phyloP scores from a whole-genome alignment of 2,329 filamentous ascomycete genomes.

The Colletotrichum sp. region DNA sequence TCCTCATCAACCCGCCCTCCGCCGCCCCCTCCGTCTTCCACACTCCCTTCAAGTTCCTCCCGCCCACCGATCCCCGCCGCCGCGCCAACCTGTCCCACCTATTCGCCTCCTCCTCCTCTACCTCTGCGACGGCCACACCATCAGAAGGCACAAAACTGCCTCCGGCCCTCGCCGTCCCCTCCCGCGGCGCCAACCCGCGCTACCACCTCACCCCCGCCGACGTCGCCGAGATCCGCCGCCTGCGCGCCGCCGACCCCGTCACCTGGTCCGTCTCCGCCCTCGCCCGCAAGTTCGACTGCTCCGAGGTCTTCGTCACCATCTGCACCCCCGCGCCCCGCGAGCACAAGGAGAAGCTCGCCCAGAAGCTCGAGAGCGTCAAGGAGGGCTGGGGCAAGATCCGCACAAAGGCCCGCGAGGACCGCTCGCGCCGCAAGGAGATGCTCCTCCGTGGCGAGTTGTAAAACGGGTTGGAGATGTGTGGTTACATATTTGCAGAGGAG shows the following conservation, averaged over 20 bases:
- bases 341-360: slow-evolving; percentile 51
- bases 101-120: slow-evolving; percentile 43
- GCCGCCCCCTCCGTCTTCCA: slow-evolving; percentile 59
- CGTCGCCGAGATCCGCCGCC: slow-evolving; percentile 63
- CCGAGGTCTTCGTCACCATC: slow-evolving; percentile 57
- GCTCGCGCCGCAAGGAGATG: slow-evolving; percentile 57
- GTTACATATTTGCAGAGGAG: neutral
- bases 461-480: neutral
- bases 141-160: slow-evolving; percentile 28
- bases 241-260: slow-evolving; percentile 58
- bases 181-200: slow-evolving; percentile 34
- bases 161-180: slow-evolving; percentile 30
- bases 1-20: slow-evolving; percentile 55
- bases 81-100: slow-evolving; percentile 52
- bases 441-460: slow-evolving; percentile 58
- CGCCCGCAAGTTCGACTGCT: slow-evolving; percentile 52
- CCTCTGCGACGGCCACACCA: slow-evolving; percentile 14
- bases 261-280: slow-evolving; percentile 60
- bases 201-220: slow-evolving; percentile 62
- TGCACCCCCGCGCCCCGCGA: slow-evolving; percentile 54
- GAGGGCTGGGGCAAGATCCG: slow-evolving; percentile 63
- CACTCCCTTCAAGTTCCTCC: slow-evolving; percentile 72
- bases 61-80: slow-evolving; percentile 59
- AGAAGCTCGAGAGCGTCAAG: slow-evolving; percentile 52
- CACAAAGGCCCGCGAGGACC: slow-evolving; percentile 59